These are phyloP conservation scores for Chlamydomonas eustigma DNA, from an alignment of 139 green algal genomes.

Conservation along the genomic window DNA sequence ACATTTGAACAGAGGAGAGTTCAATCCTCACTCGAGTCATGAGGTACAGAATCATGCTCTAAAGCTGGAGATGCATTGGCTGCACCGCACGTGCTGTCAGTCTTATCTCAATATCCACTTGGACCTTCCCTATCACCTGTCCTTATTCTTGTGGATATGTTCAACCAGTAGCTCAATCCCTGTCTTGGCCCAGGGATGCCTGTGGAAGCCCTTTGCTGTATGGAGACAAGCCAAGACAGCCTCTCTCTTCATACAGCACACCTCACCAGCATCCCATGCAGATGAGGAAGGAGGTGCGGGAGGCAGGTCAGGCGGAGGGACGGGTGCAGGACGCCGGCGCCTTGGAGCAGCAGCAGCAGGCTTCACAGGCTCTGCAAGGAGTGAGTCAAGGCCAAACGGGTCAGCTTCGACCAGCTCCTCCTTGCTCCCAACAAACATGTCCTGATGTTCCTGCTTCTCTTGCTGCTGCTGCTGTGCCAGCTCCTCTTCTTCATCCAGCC, in stretches of 20 bases:
- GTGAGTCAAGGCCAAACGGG: constrained; percentile 52
- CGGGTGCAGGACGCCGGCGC: not conserved
- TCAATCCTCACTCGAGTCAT: no score
- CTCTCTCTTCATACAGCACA: constrained; percentile 29
- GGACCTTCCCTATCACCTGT: no score
- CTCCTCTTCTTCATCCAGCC: not conserved
- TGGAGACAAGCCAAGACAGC: constrained; percentile 60
- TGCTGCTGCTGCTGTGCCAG: not conserved
- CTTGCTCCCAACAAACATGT: not conserved
- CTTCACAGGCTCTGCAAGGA: constrained; percentile 13
- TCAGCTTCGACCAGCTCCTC: constrained; percentile 32
- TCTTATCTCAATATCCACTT: no score
- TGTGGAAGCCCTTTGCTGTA: constrained; percentile 39
- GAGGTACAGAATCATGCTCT: no score
- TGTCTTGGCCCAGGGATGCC: constrained; percentile 54
- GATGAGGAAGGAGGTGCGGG: not conserved
- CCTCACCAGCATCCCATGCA: not conserved
- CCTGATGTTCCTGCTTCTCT: not conserved
- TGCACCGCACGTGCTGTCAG: no score
- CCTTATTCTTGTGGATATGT: constrained; percentile 20
- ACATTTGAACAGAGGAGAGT: no score
- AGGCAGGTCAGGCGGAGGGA: not conserved
- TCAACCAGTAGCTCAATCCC: constrained; percentile 53
- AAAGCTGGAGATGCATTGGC: no score
- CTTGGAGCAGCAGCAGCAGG: constrained; percentile 2